phyloP scores from a whole-genome alignment of 306 rosid species.

The Glycyrrhiza uralensis region DNA sequence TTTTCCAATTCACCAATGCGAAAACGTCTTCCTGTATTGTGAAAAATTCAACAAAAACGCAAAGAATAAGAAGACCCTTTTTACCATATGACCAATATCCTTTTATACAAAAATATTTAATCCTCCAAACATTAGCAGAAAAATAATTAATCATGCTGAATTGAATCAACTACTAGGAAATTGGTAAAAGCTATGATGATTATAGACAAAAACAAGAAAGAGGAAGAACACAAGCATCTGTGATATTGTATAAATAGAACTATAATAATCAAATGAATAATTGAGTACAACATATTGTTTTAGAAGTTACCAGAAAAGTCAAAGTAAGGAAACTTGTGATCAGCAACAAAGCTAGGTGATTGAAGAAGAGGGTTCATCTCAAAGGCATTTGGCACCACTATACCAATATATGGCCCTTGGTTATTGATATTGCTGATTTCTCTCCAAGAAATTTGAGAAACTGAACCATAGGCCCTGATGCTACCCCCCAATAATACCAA shows the following conservation, averaged over 20 bases:
- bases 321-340: slow-evolving; percentile 44
- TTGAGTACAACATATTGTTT: neutral
- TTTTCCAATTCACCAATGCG: slow-evolving; percentile 54
- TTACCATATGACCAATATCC: neutral
- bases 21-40: slow-evolving; percentile 57
- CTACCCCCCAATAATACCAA: slow-evolving; percentile 34
- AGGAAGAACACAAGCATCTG: neutral
- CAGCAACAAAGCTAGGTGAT: slow-evolving; percentile 43
- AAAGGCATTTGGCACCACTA: slow-evolving; percentile 70
- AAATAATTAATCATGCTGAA: neutral
- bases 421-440: slow-evolving; percentile 40
- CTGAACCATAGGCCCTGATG: slow-evolving; percentile 31
- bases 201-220: too few relatives aligned
- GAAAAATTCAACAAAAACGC: neutral
- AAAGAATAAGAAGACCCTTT: neutral
- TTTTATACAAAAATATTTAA: too few relatives aligned
- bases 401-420: slow-evolving; percentile 66
- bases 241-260: too few relatives aligned
- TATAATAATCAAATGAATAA: too few relatives aligned
- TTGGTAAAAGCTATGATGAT: too few relatives aligned
- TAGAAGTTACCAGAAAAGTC: slow-evolving; percentile 54
- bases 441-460: slow-evolving; percentile 27
- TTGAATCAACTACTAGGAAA: neutral
- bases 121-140: neutral
- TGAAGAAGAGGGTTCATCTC: slow-evolving; percentile 75